Evolutionary conservation across 192 early-diverging fungal species (phyloP).

Genomic region (Coemansia sp.): DNA sequence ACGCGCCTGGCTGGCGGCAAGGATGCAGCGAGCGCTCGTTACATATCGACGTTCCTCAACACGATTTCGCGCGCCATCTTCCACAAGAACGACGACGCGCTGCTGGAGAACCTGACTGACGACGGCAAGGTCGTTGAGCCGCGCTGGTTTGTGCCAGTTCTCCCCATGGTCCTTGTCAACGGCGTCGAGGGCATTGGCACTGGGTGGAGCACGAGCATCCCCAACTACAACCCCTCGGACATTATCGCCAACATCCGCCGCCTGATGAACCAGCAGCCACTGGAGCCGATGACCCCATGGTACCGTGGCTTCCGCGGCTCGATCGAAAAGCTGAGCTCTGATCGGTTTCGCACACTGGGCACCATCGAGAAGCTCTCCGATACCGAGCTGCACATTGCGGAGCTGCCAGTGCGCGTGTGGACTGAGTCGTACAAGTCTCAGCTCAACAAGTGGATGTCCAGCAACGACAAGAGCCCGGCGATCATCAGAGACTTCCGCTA

Average conservation of each 20-base stretch:
- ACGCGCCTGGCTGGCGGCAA: constrained; percentile 89
- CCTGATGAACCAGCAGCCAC: constrained; percentile 76
- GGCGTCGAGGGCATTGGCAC: constrained; percentile 97
- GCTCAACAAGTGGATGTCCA: constrained; percentile 74
- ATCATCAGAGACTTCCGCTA: constrained; percentile 66
- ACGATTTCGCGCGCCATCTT: constrained; percentile 78
- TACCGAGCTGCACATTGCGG: constrained; percentile 81
- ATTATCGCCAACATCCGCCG: constrained; percentile 84
- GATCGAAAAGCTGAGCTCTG: constrained; percentile 62
- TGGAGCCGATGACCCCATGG: constrained; percentile 85
- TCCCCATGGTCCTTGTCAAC: constrained; percentile 95
- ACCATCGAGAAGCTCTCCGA: constrained; percentile 70
- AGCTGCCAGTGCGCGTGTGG: constrained; percentile 90
- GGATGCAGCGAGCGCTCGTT: constrained; percentile 96
- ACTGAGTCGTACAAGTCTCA: constrained; percentile 86
- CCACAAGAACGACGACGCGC: constrained; percentile 78
- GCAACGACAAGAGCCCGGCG: constrained; percentile 71
- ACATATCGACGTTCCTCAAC: constrained; percentile 83
- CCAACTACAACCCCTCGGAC: constrained; percentile 88
- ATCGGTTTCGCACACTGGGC: constrained; percentile 73
- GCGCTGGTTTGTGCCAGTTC: constrained; percentile 92
- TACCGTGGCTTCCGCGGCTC: constrained; percentile 90
- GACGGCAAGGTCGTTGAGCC: constrained; percentile 93
- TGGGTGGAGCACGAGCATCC: constrained; percentile 81
- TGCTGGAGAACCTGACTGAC: constrained; percentile 84